phyloP scores from a whole-genome alignment of 139 green algal species.

The Zygnema cylindricum region DNA sequence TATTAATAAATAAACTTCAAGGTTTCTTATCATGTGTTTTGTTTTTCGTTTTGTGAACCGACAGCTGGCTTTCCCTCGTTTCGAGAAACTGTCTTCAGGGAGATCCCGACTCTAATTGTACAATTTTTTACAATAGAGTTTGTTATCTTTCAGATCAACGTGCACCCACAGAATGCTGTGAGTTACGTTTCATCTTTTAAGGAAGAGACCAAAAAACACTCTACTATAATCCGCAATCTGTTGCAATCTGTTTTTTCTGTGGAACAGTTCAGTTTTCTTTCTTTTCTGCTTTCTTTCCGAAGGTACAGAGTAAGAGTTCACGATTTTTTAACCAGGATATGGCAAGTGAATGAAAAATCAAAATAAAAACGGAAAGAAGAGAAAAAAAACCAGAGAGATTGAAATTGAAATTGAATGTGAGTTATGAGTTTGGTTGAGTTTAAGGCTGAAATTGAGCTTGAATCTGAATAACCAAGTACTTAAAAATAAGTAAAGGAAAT shows the following conservation, averaged over 20 bases:
- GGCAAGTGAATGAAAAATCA: not conserved
- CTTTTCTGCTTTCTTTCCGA: not conserved
- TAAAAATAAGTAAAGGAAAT: too few relatives aligned
- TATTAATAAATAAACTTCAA: not conserved
- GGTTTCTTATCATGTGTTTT: not conserved
- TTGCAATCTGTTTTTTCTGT: not conserved
- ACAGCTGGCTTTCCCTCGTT: not conserved
- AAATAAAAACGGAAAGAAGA: too few relatives aligned
- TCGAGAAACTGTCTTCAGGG: not conserved
- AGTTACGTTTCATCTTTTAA: not conserved
- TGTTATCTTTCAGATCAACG: not conserved
- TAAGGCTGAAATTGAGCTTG: too few relatives aligned
- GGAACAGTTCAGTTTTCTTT: not conserved
- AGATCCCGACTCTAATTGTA: not conserved
- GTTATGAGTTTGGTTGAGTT: too few relatives aligned
- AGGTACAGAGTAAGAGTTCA: not conserved
- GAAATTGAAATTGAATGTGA: too few relatives aligned
- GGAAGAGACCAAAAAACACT: not conserved
- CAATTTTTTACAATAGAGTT: not conserved
- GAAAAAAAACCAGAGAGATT: too few relatives aligned
- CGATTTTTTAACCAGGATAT: not conserved
- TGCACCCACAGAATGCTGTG: not conserved
- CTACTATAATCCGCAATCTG: not conserved
- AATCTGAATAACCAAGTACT: too few relatives aligned
- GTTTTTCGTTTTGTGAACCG: not conserved